Percentiles rank a stretch among this genome's conserved stretches.
These are phyloP conservation scores for Bipolaris cookei DNA, from an alignment of 2,329 filamentous ascomycete genomes.

Conservation along the genomic window DNA sequence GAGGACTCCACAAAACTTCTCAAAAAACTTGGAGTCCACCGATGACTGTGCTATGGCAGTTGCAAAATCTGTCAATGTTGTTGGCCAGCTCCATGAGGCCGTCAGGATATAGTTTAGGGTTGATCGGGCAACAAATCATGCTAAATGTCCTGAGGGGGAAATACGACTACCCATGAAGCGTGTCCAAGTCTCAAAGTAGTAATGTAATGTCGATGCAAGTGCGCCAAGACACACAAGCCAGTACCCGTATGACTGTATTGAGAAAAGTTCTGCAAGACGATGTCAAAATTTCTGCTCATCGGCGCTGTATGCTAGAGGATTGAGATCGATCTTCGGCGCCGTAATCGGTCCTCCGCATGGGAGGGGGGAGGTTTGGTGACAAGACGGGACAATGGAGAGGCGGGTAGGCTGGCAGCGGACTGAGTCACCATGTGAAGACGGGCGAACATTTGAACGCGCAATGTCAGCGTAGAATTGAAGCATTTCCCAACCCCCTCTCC, in stretches of 20 bases:
- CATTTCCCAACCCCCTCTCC: neutral
- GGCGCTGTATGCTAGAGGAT: constrained; percentile 18
- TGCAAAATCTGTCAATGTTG: neutral
- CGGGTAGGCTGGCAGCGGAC: neutral
- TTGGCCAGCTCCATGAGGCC: constrained; percentile 1
- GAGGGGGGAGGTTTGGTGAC: constrained; percentile 5
- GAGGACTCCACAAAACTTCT: constrained; percentile 13
- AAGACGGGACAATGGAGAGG: constrained; percentile 2
- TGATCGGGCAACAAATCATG: constrained; percentile 2
- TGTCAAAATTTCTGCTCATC: constrained; percentile 34
- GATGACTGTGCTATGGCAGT: constrained; percentile 1
- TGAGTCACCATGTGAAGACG: neutral
- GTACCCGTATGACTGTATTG: constrained; percentile 12
- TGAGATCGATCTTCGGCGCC: constrained; percentile 26
- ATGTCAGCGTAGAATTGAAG: neutral
- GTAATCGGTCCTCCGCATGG: constrained; percentile 27
- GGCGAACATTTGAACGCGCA: neutral
- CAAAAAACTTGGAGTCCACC: constrained; percentile 4
- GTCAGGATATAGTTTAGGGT: neutral
- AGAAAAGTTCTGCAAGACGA: constrained; percentile 18
- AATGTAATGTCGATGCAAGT: constrained; percentile 8
- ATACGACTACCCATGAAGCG: constrained; percentile 5
- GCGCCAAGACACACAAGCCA: neutral
- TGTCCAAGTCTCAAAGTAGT: constrained; percentile 7
- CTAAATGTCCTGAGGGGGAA: neutral